Evolutionary conservation across 1,284 basidiomycete species (phyloP), one percentile per base, ranked within the genome.

Genomic region (Hymenochaete sp.): DNA sequence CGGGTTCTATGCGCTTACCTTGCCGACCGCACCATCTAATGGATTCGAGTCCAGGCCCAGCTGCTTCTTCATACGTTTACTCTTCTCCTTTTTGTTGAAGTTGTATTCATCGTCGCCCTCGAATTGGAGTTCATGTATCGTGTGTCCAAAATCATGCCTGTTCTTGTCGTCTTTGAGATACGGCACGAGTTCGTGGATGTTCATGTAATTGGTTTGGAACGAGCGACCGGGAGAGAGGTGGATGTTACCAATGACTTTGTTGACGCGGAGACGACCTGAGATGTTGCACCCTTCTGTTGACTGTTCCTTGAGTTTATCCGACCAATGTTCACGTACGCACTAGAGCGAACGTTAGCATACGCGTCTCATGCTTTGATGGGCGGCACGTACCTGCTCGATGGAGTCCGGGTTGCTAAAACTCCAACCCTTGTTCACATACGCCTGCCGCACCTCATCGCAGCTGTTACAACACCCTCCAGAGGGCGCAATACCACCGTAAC

Each of bases 281-380:
- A 98, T 73, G 61, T 92, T 93, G 70, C 96, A 99, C 0, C 96
- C 96, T 59, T 99, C 96, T 39, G 80, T 75, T 31, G 88, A 81
- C 64, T 98, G 95, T 45, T 92, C 86, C 62, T 82, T 82, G 55
- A 99, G 77, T 63, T 89, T 93, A 11, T 95, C 91, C 14, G 89
- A 79, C 95, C 95, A 98, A 38, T 89, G 86, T 67, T 99, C 96
- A 53, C 85, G 68, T 40, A 86, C 79, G 63, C 96, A 99, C 88
- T 96, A 58, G 5, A 24, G 22, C 8, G 51, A 31, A 41, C 35
- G n/a, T 38, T 9, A 31, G 28, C 14, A 14, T 31, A 31, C 9
- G 28, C 28, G 14, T 10, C 10, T 31, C 9, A 14, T 1, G 13
- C 11, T 29, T 18, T 26, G 13, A 16, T 6, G 6, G 2, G 21